Evolutionary conservation across 805 yeast species (phyloP).

Genomic region (Priceomyces fermenticarens): DNA sequence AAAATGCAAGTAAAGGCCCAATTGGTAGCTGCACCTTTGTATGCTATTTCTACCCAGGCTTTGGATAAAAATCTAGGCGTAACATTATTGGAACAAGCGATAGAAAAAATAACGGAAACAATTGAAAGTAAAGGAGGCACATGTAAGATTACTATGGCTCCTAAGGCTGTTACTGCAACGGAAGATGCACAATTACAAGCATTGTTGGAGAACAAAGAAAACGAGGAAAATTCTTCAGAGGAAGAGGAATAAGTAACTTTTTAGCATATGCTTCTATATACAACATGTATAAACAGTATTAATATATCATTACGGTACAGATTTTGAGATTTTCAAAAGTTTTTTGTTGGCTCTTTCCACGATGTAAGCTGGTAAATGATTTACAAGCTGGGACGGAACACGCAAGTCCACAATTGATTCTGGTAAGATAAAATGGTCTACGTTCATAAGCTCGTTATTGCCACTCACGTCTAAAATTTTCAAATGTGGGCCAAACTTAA

Average conservation of each 20-base stretch:
- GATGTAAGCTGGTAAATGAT: slow-evolving; percentile 34
- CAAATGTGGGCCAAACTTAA: slow-evolving; percentile 34
- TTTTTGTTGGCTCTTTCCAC: slow-evolving; percentile 39
- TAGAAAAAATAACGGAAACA: slow-evolving; percentile 66
- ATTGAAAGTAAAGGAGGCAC: slow-evolving; percentile 78
- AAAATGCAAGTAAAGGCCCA: slow-evolving; percentile 87
- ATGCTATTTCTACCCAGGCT: slow-evolving; percentile 89
- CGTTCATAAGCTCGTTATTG: slow-evolving; percentile 34
- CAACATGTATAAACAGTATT: slow-evolving; percentile 1
- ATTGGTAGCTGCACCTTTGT: slow-evolving; percentile 95
- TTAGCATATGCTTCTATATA: slow-evolving; percentile 1
- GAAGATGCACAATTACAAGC: slow-evolving; percentile 98
- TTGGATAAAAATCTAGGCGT: slow-evolving; percentile 90
- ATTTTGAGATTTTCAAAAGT: slow-evolving; percentile 28
- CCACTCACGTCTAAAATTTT: slow-evolving; percentile 38
- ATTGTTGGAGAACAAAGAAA: slow-evolving; percentile 87
- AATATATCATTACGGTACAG: slow-evolving; percentile 17
- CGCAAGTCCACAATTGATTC: slow-evolving; percentile 35
- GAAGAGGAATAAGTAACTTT: slow-evolving; percentile 57
- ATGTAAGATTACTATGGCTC: slow-evolving; percentile 93
- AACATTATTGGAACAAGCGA: slow-evolving; percentile 72
- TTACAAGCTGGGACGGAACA: slow-evolving; percentile 31
- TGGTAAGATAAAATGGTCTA: slow-evolving; percentile 38
- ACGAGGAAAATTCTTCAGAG: slow-evolving; percentile 80
- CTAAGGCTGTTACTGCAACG: slow-evolving; percentile 97